Percentiles rank a stretch among this genome's conserved stretches.
These are phyloP conservation scores for Colletotrichum sp. DNA, from an alignment of 2,329 filamentous ascomycete species.

Conservation along the genomic window DNA sequence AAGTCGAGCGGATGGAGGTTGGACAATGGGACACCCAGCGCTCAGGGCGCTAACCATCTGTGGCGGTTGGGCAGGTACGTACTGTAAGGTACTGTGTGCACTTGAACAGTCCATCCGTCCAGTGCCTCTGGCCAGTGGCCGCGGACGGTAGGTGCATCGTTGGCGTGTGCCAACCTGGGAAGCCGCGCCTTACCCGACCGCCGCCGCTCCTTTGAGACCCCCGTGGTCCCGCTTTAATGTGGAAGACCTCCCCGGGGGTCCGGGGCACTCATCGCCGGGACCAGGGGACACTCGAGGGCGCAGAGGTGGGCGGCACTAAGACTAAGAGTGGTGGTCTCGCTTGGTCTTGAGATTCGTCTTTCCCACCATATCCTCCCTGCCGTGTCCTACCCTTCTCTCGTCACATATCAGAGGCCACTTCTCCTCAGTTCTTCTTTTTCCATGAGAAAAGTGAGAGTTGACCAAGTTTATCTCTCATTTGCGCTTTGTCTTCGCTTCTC, in stretches of 20 bases:
- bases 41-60: not conserved
- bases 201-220: constrained; percentile 1
- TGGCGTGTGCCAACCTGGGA: not conserved
- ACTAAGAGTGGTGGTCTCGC: not conserved
- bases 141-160: not conserved
- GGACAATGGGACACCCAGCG: not conserved
- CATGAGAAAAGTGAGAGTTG: constrained; percentile 13
- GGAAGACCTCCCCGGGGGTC: not conserved
- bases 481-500: not conserved
- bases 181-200: constrained; percentile 7
- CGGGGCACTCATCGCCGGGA: constrained; percentile 14
- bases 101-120: not conserved
- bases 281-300: not conserved
- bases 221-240: not conserved
- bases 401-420: constrained; percentile 15
- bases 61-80: not conserved
- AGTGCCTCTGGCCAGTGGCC: not conserved
- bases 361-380: not conserved
- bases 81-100: not conserved
- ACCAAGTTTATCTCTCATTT: not conserved
- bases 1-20: not conserved
- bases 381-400: not conserved
- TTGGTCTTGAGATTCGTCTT: constrained; percentile 1
- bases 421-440: not conserved
- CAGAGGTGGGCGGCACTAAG: not conserved